Percentiles rank a stretch among this genome's conserved stretches.
Evolutionary conservation across 2,329 filamentous ascomycete genomes (phyloP).

Genomic region (Nothophoma quercina): DNA sequence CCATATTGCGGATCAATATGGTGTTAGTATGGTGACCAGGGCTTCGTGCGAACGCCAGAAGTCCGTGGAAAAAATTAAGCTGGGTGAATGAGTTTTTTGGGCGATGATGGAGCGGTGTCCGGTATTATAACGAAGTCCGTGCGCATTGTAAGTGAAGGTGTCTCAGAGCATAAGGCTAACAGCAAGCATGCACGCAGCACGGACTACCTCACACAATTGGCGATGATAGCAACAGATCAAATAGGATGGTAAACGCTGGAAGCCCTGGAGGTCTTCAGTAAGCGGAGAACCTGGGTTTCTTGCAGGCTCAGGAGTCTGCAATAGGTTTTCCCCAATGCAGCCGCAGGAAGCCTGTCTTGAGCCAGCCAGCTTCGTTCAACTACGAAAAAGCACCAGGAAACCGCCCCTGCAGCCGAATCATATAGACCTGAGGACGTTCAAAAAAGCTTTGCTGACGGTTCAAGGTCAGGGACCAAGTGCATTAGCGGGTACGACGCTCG

Average conservation of each 20-base stretch:
- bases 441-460: constrained; percentile 3
- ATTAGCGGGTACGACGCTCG: background rate
- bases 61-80: background rate
- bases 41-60: too few relatives aligned
- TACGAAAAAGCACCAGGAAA: too few relatives aligned
- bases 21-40: too few relatives aligned
- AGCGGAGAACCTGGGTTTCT: too few relatives aligned
- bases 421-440: background rate
- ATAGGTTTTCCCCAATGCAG: too few relatives aligned
- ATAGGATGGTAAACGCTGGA: too few relatives aligned
- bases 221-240: too few relatives aligned
- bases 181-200: background rate
- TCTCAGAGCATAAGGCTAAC: background rate
- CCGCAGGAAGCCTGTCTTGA: too few relatives aligned
- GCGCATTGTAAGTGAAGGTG: constrained; percentile 6
- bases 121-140: background rate
- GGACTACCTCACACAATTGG: background rate
- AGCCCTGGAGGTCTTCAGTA: too few relatives aligned
- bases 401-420: too few relatives aligned
- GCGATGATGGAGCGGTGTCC: background rate
- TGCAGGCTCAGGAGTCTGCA: too few relatives aligned
- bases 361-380: background rate
- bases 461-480: background rate
- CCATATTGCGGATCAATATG: background rate
- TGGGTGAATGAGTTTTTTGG: background rate